These are phyloP conservation scores for Aspergillus persii DNA, from an alignment of 2,329 filamentous ascomycete species.

Conservation along the genomic window DNA sequence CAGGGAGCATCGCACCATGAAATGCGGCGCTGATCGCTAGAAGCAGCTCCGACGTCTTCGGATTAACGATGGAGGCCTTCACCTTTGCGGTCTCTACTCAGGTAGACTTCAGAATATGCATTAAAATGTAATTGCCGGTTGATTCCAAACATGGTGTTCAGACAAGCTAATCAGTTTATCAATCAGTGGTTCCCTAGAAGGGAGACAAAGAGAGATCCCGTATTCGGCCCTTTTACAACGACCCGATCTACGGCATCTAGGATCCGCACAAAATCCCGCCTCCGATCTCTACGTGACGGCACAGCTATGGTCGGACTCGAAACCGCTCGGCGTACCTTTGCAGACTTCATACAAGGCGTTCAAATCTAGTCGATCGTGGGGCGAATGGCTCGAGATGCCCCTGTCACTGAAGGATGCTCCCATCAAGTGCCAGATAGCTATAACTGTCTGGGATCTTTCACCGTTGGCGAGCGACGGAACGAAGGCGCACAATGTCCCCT, in stretches of 20 bases:
- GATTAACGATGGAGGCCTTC: conserved; percentile 77
- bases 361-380: conserved; percentile 72
- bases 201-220: conserved; percentile 69
- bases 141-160: background rate
- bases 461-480: conserved; percentile 70
- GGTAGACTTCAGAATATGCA: conserved; percentile 67
- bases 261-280: conserved; percentile 75
- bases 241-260: conserved; percentile 79
- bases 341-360: conserved; percentile 94
- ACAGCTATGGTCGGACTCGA: conserved; percentile 94
- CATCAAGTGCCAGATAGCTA: conserved; percentile 76
- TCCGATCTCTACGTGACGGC: conserved; percentile 92
- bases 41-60: background rate
- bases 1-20: conserved; percentile 10
- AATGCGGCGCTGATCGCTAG: background rate
- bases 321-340: conserved; percentile 84
- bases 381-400: conserved; percentile 91
- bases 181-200: conserved; percentile 69
- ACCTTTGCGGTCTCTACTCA: conserved; percentile 90
- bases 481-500: conserved; percentile 78
- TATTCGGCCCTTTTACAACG: conserved; percentile 75
- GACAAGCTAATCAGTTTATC: background rate
- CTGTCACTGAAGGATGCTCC: conserved; percentile 81
- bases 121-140: conserved; percentile 58
- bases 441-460: conserved; percentile 93